Percentiles rank a stretch among this genome's conserved stretches.
Evolutionary conservation across 2,329 filamentous ascomycete genomes (phyloP).

Genomic region (Alternaria atra): DNA sequence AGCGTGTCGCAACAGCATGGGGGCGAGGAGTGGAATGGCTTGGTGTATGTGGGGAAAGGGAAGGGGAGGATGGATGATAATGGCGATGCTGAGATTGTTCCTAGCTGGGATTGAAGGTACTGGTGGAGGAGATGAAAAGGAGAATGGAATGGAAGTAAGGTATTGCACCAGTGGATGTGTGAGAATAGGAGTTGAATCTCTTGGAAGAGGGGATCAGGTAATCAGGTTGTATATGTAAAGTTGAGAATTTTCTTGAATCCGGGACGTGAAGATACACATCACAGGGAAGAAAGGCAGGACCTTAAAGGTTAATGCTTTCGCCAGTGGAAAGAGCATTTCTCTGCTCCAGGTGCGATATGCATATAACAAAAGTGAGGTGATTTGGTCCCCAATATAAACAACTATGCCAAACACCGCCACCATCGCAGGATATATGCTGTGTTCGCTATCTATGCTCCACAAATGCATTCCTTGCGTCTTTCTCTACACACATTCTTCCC

Average conservation of each 20-base stretch:
- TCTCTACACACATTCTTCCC: too few species aligned
- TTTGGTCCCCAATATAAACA: neutral
- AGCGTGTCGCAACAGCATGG: neutral
- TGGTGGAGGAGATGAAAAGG: neutral
- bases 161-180: too few species aligned
- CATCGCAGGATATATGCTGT: neutral
- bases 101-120: neutral
- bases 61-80: neutral
- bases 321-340: neutral
- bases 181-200: too few species aligned
- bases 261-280: neutral
- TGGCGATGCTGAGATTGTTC: neutral
- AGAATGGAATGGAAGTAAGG: too few species aligned
- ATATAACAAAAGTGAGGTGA: neutral
- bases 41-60: neutral
- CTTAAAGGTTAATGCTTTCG: neutral
- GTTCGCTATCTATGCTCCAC: conserved; percentile 8
- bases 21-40: neutral
- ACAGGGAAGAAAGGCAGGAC: neutral
- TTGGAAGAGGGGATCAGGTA: neutral
- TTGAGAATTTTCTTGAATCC: neutral
- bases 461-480: neutral
- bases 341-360: neutral
- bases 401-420: neutral
- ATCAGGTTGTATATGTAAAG: neutral